These are phyloP conservation scores for Chalciporus chontae DNA, from an alignment of 768 basidiomycete species.

Conservation along the genomic window DNA sequence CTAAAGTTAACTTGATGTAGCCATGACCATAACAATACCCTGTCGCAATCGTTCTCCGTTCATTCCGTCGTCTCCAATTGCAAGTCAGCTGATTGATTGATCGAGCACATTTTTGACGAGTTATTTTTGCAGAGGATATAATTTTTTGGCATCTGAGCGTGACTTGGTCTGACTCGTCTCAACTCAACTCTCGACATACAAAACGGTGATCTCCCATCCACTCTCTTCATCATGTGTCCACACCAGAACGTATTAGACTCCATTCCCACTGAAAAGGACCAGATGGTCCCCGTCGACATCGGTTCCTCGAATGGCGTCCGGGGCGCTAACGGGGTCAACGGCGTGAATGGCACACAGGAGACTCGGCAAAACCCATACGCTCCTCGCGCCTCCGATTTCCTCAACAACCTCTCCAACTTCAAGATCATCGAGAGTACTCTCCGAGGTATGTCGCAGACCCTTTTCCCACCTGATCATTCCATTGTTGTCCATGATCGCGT, in stretches of 20 bases:
- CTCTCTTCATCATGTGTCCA: slow-evolving; percentile 41
- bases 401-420: slow-evolving; percentile 91
- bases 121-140: neutral
- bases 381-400: slow-evolving; percentile 86
- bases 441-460: slow-evolving; percentile 56
- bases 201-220: neutral
- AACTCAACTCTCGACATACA: neutral
- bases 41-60: too few species aligned
- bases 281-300: slow-evolving; percentile 71
- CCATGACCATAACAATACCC: too few species aligned
- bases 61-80: too few species aligned
- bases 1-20: slow-evolving; percentile 8
- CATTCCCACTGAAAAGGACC: slow-evolving; percentile 38
- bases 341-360: slow-evolving; percentile 38
- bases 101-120: neutral
- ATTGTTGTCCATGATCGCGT: neutral
- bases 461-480: neutral
- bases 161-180: neutral
- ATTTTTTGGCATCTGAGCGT: neutral
- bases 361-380: slow-evolving; percentile 76
- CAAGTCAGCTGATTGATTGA: too few species aligned
- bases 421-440: slow-evolving; percentile 97
- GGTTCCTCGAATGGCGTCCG: slow-evolving; percentile 43
- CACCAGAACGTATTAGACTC: slow-evolving; percentile 51
- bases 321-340: slow-evolving; percentile 36